Evolutionary conservation across 139 green algal genomes (phyloP).

Genomic region (Bryopsis sp.): DNA sequence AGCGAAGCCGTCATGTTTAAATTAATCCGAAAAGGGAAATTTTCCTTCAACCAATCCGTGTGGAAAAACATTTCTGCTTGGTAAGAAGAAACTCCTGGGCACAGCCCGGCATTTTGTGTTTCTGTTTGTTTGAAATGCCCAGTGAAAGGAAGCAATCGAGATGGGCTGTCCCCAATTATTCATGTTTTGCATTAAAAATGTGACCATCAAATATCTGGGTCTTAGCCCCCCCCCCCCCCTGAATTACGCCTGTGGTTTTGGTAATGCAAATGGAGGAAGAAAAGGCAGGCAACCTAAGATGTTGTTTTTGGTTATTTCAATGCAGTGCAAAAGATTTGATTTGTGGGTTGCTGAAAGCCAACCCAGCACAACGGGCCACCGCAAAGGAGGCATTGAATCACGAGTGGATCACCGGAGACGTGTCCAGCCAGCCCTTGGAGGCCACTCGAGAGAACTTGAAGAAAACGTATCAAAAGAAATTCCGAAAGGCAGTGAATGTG

Average conservation of each 20-base stretch:
- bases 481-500: conserved; percentile 18
- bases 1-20: conserved; percentile 80
- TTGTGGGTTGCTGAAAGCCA: conserved; percentile 41
- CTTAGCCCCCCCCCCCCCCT: no score
- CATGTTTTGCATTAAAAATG: neutral
- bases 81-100: no score
- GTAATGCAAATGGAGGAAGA: no score
- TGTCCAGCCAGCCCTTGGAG: neutral
- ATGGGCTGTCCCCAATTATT: no score
- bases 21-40: conserved; percentile 67
- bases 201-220: neutral
- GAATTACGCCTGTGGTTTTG: no score
- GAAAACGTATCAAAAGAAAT: conserved; percentile 16
- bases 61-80: conserved; percentile 62
- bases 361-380: conserved; percentile 53
- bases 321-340: no score
- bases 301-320: no score
- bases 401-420: conserved; percentile 41
- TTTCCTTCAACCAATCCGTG: conserved; percentile 68
- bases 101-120: no score
- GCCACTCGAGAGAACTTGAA: conserved; percentile 15
- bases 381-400: conserved; percentile 61
- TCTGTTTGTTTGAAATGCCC: no score
- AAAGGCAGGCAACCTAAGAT: no score
- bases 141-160: no score